Base-by-base conservation (phyloP, 2,329 filamentous ascomycete species). In the Capronia coronata region DNA sequence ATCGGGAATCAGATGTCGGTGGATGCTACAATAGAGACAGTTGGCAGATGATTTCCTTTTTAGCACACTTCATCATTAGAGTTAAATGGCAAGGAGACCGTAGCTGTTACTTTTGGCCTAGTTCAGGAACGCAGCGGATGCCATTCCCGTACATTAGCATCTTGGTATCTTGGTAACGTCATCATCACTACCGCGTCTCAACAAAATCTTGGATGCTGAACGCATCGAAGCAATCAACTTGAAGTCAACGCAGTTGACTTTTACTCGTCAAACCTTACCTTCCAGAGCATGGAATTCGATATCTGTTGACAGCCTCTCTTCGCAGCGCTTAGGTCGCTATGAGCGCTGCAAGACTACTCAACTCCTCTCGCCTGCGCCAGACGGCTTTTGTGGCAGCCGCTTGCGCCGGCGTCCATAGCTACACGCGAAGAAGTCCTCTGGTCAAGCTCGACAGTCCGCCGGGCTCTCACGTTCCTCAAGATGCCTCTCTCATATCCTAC, bases 331-430 rank as follows among this genome's bases (percentile, higher is more conserved):
- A 42, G 13, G 16, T 38, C 42, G 51, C 42, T 21, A 60, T 60
- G 58, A 48, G 58, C 55, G 58, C 55, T 58, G 58, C 58, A 29
- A 52, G 57, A 45, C 35, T 57, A 11, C 21, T 58, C 23, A 27
- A 37, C 34, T 43, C 50, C 19, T 38, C 29, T 27, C 41, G 22
- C 14, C 38, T 56, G 19, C 52, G 46, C 11, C 51, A 54, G 45
- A 46, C 48, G 46, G 48, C 51, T 16, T 29, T 59, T 2, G 49
- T 45, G 8, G 58, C 54, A 18, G 46, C 43, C 38, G 46, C 48
- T 3, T 53, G 41, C 39, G 48, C 54, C 30, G 55, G 50, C 10
- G 35, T 56, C 21, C 50, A 57, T 21, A 46, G 42, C 22, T 47
- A 45, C n/a, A 45, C 40, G 14, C 49, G 48, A 29, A 29, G 46